Evolutionary conservation across 306 rosid genomes (phyloP).

Genomic region (Hippophae gyantsensis): DNA sequence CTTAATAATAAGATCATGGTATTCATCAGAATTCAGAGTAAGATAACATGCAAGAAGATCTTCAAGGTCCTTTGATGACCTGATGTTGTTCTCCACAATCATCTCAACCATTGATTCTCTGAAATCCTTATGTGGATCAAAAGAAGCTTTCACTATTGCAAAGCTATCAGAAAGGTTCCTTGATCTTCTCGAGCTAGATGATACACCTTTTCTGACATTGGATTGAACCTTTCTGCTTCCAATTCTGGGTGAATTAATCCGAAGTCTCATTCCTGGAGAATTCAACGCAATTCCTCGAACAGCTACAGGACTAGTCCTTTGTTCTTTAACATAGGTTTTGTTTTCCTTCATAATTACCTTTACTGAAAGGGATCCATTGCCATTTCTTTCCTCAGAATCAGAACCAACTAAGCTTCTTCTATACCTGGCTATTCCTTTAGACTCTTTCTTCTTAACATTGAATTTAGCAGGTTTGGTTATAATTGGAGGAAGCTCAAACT

Average conservation of each 20-base stretch:
- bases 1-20: conserved; percentile 78
- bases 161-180: conserved; percentile 55
- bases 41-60: conserved; percentile 97
- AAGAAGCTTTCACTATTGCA: conserved; percentile 76
- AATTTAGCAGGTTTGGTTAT: conserved; percentile 43
- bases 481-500: conserved; percentile 60
- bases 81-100: conserved; percentile 82
- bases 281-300: conserved; percentile 34
- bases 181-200: conserved; percentile 20
- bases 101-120: conserved; percentile 96
- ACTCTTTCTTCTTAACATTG: conserved; percentile 30
- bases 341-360: conserved; percentile 25
- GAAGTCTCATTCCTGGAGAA: conserved; percentile 55
- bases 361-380: conserved; percentile 23
- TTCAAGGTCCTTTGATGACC: conserved; percentile 73
- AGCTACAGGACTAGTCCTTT: conserved; percentile 18
- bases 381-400: not conserved
- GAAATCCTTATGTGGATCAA: conserved; percentile 78
- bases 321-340: conserved; percentile 6
- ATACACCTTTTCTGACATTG: conserved; percentile 27
- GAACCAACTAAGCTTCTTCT: conserved; percentile 20
- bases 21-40: conserved; percentile 76
- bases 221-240: conserved; percentile 23
- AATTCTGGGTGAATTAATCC: conserved; percentile 54
- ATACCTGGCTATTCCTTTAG: conserved; percentile 7